Conservation (phyloP, 768 basidiomycete genomes). For the Paxillus ammoniavirescens region DNA sequence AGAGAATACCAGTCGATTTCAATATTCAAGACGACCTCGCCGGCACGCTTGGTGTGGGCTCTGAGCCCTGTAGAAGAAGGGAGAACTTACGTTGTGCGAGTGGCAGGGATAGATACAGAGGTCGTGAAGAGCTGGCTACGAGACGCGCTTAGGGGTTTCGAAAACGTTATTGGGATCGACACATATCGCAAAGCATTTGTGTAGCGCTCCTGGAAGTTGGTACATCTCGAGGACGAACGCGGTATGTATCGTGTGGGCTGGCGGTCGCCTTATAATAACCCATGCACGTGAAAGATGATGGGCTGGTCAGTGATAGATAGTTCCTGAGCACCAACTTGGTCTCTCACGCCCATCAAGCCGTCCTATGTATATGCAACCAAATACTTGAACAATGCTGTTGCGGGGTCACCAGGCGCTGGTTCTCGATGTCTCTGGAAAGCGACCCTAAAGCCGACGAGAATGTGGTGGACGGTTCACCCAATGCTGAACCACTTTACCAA, state of each 20-base stretch:
- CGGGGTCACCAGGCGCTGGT: no score
- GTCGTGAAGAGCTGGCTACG: constrained; percentile 69
- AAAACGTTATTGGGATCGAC: constrained; percentile 58
- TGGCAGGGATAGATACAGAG: constrained; percentile 78
- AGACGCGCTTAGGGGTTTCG: constrained; percentile 48
- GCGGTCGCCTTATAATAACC: no score
- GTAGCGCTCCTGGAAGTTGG: constrained; percentile 19
- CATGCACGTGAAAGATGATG: no score
- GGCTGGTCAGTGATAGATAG: no score
- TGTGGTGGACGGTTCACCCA: neutral
- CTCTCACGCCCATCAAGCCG: no score
- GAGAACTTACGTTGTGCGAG: constrained; percentile 60
- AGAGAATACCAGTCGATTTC: constrained; percentile 50
- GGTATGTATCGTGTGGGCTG: no score
- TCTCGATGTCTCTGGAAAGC: constrained; percentile 1
- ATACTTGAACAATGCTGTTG: no score
- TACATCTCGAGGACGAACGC: no score
- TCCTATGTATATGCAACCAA: no score
- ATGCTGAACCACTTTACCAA: constrained; percentile 38
- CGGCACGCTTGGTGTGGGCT: constrained; percentile 79
- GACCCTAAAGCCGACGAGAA: neutral
- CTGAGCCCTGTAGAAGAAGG: constrained; percentile 55
- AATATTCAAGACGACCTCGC: constrained; percentile 56
- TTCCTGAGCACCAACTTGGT: no score
- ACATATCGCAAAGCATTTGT: constrained; percentile 63